These are phyloP conservation scores for Pseudocercospora cruenta DNA, from an alignment of 2,329 filamentous ascomycete species.

Conservation along the genomic window DNA sequence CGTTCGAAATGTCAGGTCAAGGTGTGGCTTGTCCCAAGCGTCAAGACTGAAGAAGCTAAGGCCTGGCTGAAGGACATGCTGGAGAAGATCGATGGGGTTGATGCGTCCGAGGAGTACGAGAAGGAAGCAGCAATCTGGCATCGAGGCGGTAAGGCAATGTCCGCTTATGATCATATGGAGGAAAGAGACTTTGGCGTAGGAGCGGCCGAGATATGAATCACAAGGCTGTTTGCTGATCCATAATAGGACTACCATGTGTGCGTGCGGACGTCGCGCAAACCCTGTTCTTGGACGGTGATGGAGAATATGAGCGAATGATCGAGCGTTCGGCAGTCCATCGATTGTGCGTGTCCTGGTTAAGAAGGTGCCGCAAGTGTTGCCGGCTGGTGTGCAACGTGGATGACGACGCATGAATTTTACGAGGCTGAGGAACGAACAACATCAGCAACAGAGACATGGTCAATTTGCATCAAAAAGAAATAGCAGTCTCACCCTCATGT, in stretches of 20 bases:
- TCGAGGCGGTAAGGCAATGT: too few relatives aligned
- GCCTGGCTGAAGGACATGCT: too few relatives aligned
- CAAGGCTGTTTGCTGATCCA: neutral
- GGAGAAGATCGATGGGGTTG: too few relatives aligned
- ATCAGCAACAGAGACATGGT: neutral
- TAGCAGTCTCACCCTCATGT: neutral
- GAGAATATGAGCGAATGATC: neutral
- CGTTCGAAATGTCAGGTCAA: too few relatives aligned
- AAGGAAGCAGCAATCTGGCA: too few relatives aligned
- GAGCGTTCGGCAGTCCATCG: neutral
- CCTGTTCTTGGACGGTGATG: neutral
- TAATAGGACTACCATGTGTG: neutral
- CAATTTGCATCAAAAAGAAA: conserved; percentile 4
- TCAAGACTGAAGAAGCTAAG: too few relatives aligned
- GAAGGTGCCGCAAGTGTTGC: neutral
- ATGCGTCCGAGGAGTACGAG: too few relatives aligned
- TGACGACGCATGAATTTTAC: neutral
- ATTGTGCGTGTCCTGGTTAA: neutral
- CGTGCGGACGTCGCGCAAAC: neutral
- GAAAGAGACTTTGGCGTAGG: too few relatives aligned
- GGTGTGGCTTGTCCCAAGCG: too few relatives aligned
- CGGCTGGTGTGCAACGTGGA: neutral
- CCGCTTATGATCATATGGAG: too few relatives aligned
- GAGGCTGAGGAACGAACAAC: neutral
- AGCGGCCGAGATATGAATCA: neutral